These are phyloP conservation scores for Metschnikowia rubicola DNA, from an alignment of 805 yeast genomes.

Conservation along the genomic window DNA sequence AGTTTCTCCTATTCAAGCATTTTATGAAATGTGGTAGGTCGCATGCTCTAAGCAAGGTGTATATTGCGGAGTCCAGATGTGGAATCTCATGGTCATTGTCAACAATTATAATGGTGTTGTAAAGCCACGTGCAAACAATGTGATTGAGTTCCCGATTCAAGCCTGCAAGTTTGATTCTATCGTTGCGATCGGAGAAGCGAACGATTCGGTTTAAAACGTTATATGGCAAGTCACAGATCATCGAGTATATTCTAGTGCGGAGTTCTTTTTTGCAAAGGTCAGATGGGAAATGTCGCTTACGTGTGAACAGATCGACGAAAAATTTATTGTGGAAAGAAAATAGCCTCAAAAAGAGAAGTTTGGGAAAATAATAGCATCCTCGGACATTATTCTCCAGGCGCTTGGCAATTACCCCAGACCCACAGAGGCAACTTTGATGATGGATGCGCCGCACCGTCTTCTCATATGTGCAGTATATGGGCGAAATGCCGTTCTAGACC, in stretches of 20 bases:
- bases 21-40: constrained; percentile 13
- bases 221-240: constrained; percentile 10
- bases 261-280: no score
- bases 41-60: constrained; percentile 11
- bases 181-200: constrained; percentile 1
- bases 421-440: background rate
- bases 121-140: constrained; percentile 13
- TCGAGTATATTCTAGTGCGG: background rate
- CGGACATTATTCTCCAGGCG: constrained; percentile 5
- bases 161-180: constrained; percentile 11
- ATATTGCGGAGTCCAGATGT: background rate
- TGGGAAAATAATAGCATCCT: background rate
- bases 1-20: constrained; percentile 12
- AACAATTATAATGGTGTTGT: constrained; percentile 17
- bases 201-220: constrained; percentile 14
- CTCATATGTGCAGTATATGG: background rate
- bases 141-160: constrained; percentile 11
- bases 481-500: constrained; percentile 5
- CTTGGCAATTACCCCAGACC: constrained; percentile 1
- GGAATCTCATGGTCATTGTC: constrained; percentile 9
- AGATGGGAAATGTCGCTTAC: no score
- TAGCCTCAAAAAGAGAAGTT: background rate
- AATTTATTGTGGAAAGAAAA: no score
- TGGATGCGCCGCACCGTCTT: background rate
- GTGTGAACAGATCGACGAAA: no score